phyloP scores from a whole-genome alignment of 2,329 filamentous ascomycete species.

The Trichoderma semiorbis region DNA sequence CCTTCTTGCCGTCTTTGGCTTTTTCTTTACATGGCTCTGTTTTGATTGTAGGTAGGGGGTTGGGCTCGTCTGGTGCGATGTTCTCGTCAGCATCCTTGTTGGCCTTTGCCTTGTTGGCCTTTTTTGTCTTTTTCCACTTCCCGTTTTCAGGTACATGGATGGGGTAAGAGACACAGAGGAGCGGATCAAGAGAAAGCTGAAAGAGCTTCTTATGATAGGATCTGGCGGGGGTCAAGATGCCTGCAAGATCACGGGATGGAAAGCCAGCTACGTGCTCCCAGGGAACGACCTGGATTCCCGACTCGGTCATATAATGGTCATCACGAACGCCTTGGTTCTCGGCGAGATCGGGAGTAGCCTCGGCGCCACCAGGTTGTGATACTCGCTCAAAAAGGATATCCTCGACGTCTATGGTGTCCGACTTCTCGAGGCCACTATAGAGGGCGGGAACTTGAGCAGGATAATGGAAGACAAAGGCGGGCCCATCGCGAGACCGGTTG shows the following conservation, averaged over 20 bases:
- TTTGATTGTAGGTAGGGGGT: background rate
- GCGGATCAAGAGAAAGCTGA: conserved; percentile 74
- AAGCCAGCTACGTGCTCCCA: conserved; percentile 75
- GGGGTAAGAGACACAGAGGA: conserved; percentile 78
- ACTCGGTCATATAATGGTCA: conserved; percentile 53
- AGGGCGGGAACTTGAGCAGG: conserved; percentile 55
- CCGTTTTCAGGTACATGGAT: conserved; percentile 78
- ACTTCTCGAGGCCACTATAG: conserved; percentile 33
- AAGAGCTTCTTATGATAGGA: conserved; percentile 79
- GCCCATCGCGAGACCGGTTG: conserved; percentile 71
- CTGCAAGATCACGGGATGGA: conserved; percentile 73
- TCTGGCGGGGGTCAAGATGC: conserved; percentile 70
- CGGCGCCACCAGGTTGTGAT: conserved; percentile 34
- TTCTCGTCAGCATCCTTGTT: conserved; percentile 35
- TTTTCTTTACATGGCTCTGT: conserved; percentile 19
- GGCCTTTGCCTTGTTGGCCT: conserved; percentile 43
- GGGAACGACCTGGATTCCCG: conserved; percentile 56
- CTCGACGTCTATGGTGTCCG: conserved; percentile 44
- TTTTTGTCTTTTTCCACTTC: conserved; percentile 66
- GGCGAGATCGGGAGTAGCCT: conserved; percentile 33
- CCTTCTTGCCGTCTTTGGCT: conserved; percentile 39
- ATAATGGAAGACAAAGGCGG: conserved; percentile 83
- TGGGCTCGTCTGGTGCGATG: conserved; percentile 28
- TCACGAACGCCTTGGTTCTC: conserved; percentile 52
- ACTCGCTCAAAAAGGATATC: conserved; percentile 50